Conservation (phyloP, 805 yeast genomes). For the Kazachstania kunashirensis region DNA sequence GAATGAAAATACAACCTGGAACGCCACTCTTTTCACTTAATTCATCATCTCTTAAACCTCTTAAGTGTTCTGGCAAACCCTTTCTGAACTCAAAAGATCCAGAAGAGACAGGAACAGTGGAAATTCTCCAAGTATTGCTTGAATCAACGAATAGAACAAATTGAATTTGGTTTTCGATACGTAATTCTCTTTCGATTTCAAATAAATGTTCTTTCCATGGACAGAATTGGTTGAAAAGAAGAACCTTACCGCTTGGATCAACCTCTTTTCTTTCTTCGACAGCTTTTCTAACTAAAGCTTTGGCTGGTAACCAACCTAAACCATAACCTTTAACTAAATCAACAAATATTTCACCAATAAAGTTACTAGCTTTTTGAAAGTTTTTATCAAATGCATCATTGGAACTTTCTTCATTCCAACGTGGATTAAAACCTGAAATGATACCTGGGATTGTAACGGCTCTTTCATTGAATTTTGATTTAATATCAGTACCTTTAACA, state of each 20-base stretch:
- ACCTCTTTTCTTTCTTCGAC: constrained; percentile 47
- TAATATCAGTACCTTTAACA: constrained; percentile 30
- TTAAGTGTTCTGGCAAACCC: constrained; percentile 82
- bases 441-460: constrained; percentile 70
- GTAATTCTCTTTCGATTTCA: constrained; percentile 53
- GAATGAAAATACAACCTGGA: constrained; percentile 81
- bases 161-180: constrained; percentile 45
- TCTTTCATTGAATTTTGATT: constrained; percentile 59
- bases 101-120: constrained; percentile 78
- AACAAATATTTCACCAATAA: constrained; percentile 77
- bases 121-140: constrained; percentile 69
- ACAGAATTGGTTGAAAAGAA: constrained; percentile 65
- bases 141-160: constrained; percentile 78
- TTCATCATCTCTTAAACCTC: constrained; percentile 90
- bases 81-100: constrained; percentile 76
- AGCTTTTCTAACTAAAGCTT: constrained; percentile 63
- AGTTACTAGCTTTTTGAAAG: constrained; percentile 62
- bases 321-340: constrained; percentile 63
- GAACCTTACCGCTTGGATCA: constrained; percentile 61
- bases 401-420: constrained; percentile 63
- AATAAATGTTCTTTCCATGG: constrained; percentile 96
- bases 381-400: constrained; percentile 52
- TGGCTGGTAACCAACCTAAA: constrained; percentile 86
- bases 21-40: constrained; percentile 69
- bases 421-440: constrained; percentile 73